Evolutionary conservation across 306 rosid genomes (phyloP), one percentile per base, ranked within the genome.

Genomic region (Cajanus cajan): DNA sequence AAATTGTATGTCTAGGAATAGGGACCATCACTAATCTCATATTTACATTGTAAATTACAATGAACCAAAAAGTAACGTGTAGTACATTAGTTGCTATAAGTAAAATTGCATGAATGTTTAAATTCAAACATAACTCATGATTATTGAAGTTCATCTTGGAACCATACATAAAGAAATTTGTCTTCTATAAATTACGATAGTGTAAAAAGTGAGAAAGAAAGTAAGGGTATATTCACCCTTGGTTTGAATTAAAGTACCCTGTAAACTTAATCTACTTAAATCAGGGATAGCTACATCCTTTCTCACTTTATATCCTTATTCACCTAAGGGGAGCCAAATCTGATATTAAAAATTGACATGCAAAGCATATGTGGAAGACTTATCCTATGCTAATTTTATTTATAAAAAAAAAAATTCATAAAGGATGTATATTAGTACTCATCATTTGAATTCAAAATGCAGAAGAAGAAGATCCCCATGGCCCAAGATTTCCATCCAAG

Each of bases 381-480:
- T 71, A 58, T 45, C 43, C 24, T 24, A 4, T 44, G 21, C 34
- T 58, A 18, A 1, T 44, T 40, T 71, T 50, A 3, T 22, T 75
- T 8, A 13, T 0, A 57, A 19, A 11, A 6, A 16, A 36, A 55
- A 6, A 73, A 37, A 7, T 69, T 18, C 55, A 50, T 25, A 21
- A 59, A 21, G 44, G 14, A 8, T 47, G 0, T 69, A 10, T 47
- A 16, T 52, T 51, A 4, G 47, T 41, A 25, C 11, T 81, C 63
- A 43, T 77, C 19, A 52, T 36, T 36, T 67, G 63, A 79, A 74
- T 74, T 75, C 58, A 55, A 82, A 79, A 83, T 85, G 91, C 94
- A 96, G 99, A 96, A 88, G 99, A 96, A 93, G 97, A 93, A 85
- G 98, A 96, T 71, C 96, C 94, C 9, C 68, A 77, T 57, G 86